Conservation (phyloP, 306 rosid species). For the Aeschynomene evenia region DNA sequence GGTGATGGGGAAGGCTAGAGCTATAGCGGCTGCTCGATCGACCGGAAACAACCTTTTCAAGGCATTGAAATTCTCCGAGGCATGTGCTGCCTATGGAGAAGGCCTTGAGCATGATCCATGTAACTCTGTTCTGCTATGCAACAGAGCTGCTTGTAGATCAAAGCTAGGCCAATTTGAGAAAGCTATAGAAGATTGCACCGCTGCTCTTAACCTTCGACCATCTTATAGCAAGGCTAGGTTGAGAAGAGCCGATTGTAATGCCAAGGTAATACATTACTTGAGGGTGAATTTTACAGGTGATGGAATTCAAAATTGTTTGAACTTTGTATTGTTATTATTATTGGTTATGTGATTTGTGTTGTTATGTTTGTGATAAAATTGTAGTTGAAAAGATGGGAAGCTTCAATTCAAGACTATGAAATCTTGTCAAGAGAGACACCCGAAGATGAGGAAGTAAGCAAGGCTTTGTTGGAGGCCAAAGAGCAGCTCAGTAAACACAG, state of each 20-base stretch:
- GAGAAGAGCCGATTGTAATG: conserved; percentile 75
- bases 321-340: neutral
- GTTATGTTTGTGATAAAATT: conserved; percentile 2
- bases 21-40: conserved; percentile 52
- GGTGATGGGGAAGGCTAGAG: conserved; percentile 49
- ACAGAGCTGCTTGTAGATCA: conserved; percentile 75
- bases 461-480: conserved; percentile 50
- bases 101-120: conserved; percentile 73
- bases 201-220: conserved; percentile 61
- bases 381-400: conserved; percentile 72
- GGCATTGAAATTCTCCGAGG: conserved; percentile 61
- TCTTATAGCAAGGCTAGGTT: conserved; percentile 72
- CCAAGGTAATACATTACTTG: conserved; percentile 47
- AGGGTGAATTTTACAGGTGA: neutral
- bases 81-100: conserved; percentile 61
- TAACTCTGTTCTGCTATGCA: conserved; percentile 68
- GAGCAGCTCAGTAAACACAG: conserved; percentile 37
- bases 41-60: conserved; percentile 69
- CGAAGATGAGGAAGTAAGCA: conserved; percentile 46
- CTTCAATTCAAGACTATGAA: conserved; percentile 66
- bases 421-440: conserved; percentile 50
- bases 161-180: conserved; percentile 59
- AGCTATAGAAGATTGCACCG: conserved; percentile 66
- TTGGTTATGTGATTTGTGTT: neutral
- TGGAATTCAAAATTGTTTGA: neutral